These are phyloP conservation scores for Cyclotella baltica DNA, from an alignment of 108 stramenopile genomes.

Conservation along the genomic window DNA sequence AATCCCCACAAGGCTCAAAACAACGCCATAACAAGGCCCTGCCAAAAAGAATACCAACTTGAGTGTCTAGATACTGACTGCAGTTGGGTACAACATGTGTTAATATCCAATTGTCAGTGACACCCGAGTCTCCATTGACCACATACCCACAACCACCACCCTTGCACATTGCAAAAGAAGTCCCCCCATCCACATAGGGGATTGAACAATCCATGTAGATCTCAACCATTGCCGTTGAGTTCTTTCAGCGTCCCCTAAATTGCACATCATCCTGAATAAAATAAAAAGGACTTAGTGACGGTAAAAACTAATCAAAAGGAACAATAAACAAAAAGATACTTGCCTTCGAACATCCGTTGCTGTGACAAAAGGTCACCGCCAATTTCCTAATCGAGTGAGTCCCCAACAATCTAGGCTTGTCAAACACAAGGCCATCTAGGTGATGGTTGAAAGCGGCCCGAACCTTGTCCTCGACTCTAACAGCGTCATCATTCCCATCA, in stretches of 20 bases:
- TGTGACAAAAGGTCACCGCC: background rate
- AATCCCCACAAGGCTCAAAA: background rate
- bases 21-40: background rate
- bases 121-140: too few relatives aligned
- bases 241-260: too few relatives aligned
- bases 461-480: background rate
- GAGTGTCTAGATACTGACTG: background rate
- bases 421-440: background rate
- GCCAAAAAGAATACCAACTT: too few relatives aligned
- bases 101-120: background rate
- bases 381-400: background rate
- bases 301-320: too few relatives aligned
- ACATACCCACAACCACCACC: too few relatives aligned
- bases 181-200: too few relatives aligned
- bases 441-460: background rate
- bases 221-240: too few relatives aligned
- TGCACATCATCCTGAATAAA: too few relatives aligned
- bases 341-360: background rate
- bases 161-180: too few relatives aligned
- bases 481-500: background rate
- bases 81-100: background rate
- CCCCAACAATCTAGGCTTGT: background rate
- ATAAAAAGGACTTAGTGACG: too few relatives aligned
- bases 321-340: too few relatives aligned
- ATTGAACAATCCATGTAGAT: too few relatives aligned